These are phyloP conservation scores for Podospora comata DNA, from an alignment of 495 filamentous ascomycete species.

Conservation along the genomic window DNA sequence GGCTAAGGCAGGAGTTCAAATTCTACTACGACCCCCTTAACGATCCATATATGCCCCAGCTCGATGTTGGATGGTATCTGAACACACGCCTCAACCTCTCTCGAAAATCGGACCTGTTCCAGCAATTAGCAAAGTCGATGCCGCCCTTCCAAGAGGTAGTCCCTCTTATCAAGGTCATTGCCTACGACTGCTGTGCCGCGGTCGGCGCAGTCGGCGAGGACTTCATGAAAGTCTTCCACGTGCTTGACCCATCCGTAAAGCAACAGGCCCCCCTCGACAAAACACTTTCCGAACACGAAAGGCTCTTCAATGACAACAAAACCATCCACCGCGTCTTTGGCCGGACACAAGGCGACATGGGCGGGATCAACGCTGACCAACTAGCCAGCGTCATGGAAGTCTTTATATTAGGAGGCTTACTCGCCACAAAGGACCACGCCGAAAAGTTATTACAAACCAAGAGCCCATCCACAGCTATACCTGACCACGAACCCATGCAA, in stretches of 20 bases:
- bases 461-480: background rate
- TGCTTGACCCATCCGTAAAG: slow-evolving; percentile 1
- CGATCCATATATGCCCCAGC: slow-evolving; percentile 13
- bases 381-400: slow-evolving; percentile 5
- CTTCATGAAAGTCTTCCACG: slow-evolving; percentile 18
- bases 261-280: too few relatives aligned
- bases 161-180: slow-evolving; percentile 16
- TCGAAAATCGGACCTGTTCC: background rate
- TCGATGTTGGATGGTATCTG: slow-evolving; percentile 20
- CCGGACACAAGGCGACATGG: background rate
- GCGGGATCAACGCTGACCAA: slow-evolving; percentile 10
- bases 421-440: background rate
- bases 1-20: slow-evolving; percentile 25
- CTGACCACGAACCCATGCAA: background rate
- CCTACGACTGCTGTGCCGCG: slow-evolving; percentile 26
- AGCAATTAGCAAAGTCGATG: background rate
- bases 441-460: background rate
- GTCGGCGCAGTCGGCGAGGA: slow-evolving; percentile 27
- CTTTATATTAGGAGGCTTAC: slow-evolving; percentile 18
- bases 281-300: slow-evolving; percentile 4
- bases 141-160: slow-evolving; percentile 1
- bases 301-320: slow-evolving; percentile 3
- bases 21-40: slow-evolving; percentile 27
- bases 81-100: slow-evolving; percentile 15
- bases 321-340: slow-evolving; percentile 21